phyloP scores from a whole-genome alignment of 2,329 filamentous ascomycete genomes.

The Atkinsonella hypoxylon region DNA sequence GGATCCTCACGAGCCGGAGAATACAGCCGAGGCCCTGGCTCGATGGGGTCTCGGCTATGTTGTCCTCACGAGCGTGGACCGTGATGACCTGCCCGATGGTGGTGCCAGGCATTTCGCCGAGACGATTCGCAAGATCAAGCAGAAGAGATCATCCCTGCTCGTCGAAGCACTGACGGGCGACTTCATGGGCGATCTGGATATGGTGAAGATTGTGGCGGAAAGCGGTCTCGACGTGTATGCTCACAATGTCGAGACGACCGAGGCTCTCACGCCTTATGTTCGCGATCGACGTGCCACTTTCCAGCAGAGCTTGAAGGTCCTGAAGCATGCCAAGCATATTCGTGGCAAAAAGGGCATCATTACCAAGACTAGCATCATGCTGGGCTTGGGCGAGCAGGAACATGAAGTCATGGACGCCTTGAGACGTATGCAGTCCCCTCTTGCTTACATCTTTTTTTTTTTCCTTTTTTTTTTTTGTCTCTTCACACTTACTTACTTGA shows the following conservation, averaged over 20 bases:
- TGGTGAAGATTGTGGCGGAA: conserved; percentile 72
- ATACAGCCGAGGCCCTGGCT: conserved; percentile 85
- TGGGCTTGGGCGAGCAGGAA: conserved; percentile 87
- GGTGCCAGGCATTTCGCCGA: conserved; percentile 85
- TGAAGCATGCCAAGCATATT: conserved; percentile 70
- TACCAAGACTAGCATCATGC: conserved; percentile 98
- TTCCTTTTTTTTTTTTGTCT: no score
- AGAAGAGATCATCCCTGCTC: conserved; percentile 62
- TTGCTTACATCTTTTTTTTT: no score
- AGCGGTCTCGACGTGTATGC: conserved; percentile 94
- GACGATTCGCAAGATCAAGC: conserved; percentile 89
- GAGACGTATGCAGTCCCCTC: conserved; percentile 35
- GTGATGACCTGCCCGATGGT: conserved; percentile 82
- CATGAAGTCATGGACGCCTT: conserved; percentile 72
- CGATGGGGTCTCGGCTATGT: conserved; percentile 95
- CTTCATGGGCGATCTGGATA: conserved; percentile 72
- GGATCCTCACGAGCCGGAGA: conserved; percentile 91
- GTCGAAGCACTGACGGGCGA: conserved; percentile 84
- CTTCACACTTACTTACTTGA: not conserved
- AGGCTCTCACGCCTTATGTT: conserved; percentile 79
- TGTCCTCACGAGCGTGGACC: conserved; percentile 84
- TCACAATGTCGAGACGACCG: conserved; percentile 93
- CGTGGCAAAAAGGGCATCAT: conserved; percentile 60
- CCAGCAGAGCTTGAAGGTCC: conserved; percentile 67
- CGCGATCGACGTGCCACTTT: conserved; percentile 85